Percentiles rank a stretch among this genome's conserved stretches.
These are phyloP conservation scores for Trametes hirsuta DNA, from an alignment of 1,284 basidiomycete genomes.

Conservation along the genomic window DNA sequence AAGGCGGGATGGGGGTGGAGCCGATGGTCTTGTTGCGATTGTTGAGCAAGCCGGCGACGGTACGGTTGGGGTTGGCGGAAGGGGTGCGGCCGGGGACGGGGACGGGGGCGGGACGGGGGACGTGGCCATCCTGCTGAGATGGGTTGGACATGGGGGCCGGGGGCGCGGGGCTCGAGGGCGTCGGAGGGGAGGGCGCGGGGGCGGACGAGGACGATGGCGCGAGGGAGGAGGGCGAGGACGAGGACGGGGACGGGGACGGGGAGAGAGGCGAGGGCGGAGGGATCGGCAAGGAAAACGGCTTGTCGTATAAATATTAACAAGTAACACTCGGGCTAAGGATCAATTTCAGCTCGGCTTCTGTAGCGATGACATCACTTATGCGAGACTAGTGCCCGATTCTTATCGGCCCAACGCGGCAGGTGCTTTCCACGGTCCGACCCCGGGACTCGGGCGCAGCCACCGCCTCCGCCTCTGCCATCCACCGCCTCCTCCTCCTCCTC, in stretches of 20 bases:
- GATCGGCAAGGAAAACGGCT: constrained; percentile 18
- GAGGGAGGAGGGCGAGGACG: constrained; percentile 2
- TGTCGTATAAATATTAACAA: constrained; percentile 5
- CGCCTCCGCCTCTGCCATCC: neutral
- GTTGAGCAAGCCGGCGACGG: constrained; percentile 46
- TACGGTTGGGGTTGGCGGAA: constrained; percentile 29
- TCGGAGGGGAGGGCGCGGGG: constrained; percentile 5
- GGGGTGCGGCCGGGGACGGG: constrained; percentile 18
- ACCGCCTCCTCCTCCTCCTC: neutral
- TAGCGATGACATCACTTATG: constrained; percentile 21
- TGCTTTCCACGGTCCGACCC: constrained; percentile 8
- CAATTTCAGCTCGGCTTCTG: neutral
- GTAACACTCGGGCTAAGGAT: constrained; percentile 7
- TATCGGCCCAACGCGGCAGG: constrained; percentile 10
- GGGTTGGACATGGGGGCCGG: constrained; percentile 28
- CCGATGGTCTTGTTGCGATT: constrained; percentile 39
- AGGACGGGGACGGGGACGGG: neutral
- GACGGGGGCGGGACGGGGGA: constrained; percentile 28
- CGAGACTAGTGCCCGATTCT: neutral
- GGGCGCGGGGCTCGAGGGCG: neutral
- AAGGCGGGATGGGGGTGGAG: constrained; percentile 81
- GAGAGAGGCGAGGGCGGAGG: constrained; percentile 10
- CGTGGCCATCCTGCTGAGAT: constrained; percentile 25
- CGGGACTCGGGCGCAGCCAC: neutral
- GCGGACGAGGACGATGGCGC: neutral